Conservation (phyloP, 768 basidiomycete genomes). For the Rhodotorula paludigena region DNA sequence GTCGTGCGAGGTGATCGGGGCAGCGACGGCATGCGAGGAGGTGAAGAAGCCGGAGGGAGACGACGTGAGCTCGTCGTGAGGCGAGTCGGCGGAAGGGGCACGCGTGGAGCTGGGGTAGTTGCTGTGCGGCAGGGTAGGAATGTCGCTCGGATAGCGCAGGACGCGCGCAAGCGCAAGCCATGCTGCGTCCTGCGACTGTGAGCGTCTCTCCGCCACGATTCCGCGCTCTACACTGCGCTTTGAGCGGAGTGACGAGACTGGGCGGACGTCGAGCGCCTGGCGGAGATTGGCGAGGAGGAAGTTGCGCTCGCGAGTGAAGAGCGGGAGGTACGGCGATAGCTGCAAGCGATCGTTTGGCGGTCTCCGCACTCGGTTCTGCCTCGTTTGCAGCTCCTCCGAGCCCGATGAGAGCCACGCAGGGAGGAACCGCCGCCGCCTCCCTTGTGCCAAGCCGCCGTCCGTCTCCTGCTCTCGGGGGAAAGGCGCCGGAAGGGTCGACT, state of each 20-base stretch:
- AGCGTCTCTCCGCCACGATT: too few relatives aligned
- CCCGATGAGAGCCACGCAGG: too few relatives aligned
- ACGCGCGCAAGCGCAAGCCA: slow-evolving; percentile 18
- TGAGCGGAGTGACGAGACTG: background rate
- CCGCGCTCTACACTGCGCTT: too few relatives aligned
- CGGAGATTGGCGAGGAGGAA: slow-evolving; percentile 20
- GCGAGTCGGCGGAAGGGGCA: background rate
- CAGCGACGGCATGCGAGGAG: background rate
- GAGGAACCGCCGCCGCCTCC: too few relatives aligned
- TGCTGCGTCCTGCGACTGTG: background rate
- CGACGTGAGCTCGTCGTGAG: background rate
- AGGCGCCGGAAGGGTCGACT: too few relatives aligned
- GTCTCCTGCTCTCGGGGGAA: too few relatives aligned
- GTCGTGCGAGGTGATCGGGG: background rate
- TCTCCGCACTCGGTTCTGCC: background rate
- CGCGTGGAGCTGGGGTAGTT: slow-evolving; percentile 15
- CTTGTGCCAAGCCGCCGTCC: too few relatives aligned
- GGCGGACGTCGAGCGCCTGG: background rate
- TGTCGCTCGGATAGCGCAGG: slow-evolving; percentile 11
- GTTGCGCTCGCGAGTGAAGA: slow-evolving; percentile 27
- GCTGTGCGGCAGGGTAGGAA: background rate
- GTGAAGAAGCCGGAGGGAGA: slow-evolving; percentile 12
- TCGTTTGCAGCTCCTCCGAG: background rate
- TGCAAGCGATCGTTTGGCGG: slow-evolving; percentile 2
- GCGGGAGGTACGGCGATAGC: slow-evolving; percentile 32